These are phyloP conservation scores for Lepidium aucheri DNA, from an alignment of 345 rosid genomes.

Conservation along the genomic window DNA sequence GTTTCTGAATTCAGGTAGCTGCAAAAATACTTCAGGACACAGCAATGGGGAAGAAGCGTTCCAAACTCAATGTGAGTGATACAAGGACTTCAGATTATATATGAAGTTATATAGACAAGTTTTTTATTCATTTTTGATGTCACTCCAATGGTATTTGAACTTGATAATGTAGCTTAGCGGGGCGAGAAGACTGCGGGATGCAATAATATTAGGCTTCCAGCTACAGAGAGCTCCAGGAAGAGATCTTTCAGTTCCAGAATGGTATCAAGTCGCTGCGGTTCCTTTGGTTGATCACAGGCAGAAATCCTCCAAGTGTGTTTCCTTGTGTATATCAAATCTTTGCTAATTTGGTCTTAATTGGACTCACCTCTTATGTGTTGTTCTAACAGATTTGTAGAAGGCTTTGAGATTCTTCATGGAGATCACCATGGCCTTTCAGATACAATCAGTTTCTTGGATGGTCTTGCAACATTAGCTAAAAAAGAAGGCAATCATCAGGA, in stretches of 20 bases:
- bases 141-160: not conserved
- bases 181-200: constrained; percentile 85
- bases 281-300: constrained; percentile 24
- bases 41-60: constrained; percentile 65
- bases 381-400: constrained; percentile 39
- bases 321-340: constrained; percentile 27
- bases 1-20: constrained; percentile 46
- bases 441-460: constrained; percentile 57
- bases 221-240: constrained; percentile 80
- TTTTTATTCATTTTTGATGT: not conserved
- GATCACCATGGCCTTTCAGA: constrained; percentile 66
- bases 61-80: constrained; percentile 61
- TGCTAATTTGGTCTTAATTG: not conserved
- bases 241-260: constrained; percentile 79
- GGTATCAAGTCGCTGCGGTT: constrained; percentile 65
- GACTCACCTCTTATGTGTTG: not conserved
- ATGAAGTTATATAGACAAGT: not conserved
- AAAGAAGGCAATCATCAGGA: constrained; percentile 46
- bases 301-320: constrained; percentile 19
- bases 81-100: not conserved
- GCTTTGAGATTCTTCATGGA: constrained; percentile 83
- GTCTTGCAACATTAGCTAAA: constrained; percentile 52
- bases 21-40: constrained; percentile 84
- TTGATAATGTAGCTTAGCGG: constrained; percentile 59
- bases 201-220: constrained; percentile 87